phyloP scores from a whole-genome alignment of 139 green algal species.

The Micromonas pusilla region DNA sequence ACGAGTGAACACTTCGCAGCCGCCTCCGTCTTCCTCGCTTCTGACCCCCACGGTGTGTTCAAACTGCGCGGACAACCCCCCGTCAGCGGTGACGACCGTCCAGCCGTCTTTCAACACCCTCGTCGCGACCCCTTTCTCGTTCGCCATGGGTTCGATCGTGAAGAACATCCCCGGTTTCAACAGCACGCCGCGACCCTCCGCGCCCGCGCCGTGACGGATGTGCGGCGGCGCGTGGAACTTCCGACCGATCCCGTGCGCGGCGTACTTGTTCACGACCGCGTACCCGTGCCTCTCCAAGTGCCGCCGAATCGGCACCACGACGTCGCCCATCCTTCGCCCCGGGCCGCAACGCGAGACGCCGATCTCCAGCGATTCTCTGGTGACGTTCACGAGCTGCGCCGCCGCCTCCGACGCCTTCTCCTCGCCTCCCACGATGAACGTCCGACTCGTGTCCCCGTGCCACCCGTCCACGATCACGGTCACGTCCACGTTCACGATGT shows the following conservation, averaged over 20 bases:
- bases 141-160: conserved; percentile 97
- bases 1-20: neutral
- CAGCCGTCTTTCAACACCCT: conserved; percentile 63
- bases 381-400: conserved; percentile 68
- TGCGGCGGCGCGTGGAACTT: conserved; percentile 82
- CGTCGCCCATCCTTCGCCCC: conserved; percentile 58
- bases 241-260: conserved; percentile 81
- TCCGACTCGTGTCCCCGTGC: conserved; percentile 85
- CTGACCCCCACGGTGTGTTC: conserved; percentile 95
- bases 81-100: conserved; percentile 86
- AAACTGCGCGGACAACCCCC: conserved; percentile 76
- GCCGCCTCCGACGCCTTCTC: conserved; percentile 48
- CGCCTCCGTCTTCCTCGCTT: too few relatives aligned
- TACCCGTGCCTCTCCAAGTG: conserved; percentile 54
- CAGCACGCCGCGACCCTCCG: conserved; percentile 3
- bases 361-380: conserved; percentile 61
- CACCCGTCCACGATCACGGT: conserved; percentile 89
- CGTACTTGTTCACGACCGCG: conserved; percentile 64
- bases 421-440: conserved; percentile 65
- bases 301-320: conserved; percentile 43
- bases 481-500: conserved; percentile 97
- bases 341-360: conserved; percentile 62
- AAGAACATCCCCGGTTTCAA: conserved; percentile 84
- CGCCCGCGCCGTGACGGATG: conserved; percentile 62
- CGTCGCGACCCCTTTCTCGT: conserved; percentile 22